Evolutionary conservation across 2,329 filamentous ascomycete genomes (phyloP).

Genomic region (Pleoardoris graminearum): DNA sequence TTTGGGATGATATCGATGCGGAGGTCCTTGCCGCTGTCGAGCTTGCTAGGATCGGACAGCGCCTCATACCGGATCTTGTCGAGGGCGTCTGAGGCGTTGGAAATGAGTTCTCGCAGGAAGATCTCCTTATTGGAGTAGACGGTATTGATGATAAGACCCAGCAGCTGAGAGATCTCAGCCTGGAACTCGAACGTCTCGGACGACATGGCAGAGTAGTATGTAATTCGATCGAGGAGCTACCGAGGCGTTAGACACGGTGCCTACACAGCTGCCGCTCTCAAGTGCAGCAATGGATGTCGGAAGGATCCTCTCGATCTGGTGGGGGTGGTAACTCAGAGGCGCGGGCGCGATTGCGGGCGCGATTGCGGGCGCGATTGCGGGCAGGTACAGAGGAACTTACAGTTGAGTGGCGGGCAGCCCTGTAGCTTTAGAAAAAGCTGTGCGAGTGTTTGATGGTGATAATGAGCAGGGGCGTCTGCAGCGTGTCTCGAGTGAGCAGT

Average conservation of each 20-base stretch:
- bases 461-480: conserved; percentile 6
- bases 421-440: conserved; percentile 4
- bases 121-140: conserved; percentile 99
- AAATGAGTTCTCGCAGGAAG: conserved; percentile 97
- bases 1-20: conserved; percentile 98
- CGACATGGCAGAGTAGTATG: conserved; percentile 66
- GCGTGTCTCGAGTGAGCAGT: conserved; percentile 6
- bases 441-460: not conserved
- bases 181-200: conserved; percentile 99
- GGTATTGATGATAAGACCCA: conserved; percentile 99
- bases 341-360: not conserved
- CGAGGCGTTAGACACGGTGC: not conserved
- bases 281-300: conserved; percentile 11
- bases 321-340: conserved; percentile 6
- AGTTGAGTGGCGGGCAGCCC: conserved; percentile 22
- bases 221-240: conserved; percentile 22
- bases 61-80: conserved; percentile 99
- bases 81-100: conserved; percentile 97
- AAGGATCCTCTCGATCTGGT: conserved; percentile 8
- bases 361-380: no score
- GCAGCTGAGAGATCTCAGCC: conserved; percentile 99
- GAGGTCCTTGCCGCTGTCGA: conserved; percentile 96
- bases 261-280: not conserved
- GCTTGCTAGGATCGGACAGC: conserved; percentile 94
- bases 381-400: conserved; percentile 21